Evolutionary conservation across 2,329 filamentous ascomycete species (phyloP), one percentile per base, ranked within the genome.

Genomic region (Aspergillus sp.): DNA sequence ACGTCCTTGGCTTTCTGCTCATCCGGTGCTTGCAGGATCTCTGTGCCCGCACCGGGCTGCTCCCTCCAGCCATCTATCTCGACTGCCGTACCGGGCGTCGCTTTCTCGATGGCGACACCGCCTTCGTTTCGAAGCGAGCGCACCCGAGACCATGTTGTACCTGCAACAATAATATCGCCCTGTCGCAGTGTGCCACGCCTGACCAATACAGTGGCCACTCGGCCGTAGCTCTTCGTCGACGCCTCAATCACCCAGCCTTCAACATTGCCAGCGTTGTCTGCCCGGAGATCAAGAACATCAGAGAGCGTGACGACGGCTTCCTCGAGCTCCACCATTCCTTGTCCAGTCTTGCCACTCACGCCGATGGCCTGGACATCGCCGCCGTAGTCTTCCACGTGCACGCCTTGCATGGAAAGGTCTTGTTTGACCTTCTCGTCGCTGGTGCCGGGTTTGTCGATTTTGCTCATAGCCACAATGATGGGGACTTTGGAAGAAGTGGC

Each of bases 401-500:
- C 78, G 5, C 83, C 86, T 50, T 94, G 72, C 2, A 78, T 71
- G 6, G 83, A 77, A 15, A 98, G 76, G 56, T 96, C 91, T 35
- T 80, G 71, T 63, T 96, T 96, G 41, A 96, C 88, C 29, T 77
- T 74, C 26, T 95, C 82, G 8, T 86, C 64, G 32, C 86, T 76
- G 4, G 83, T 80, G 38, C 84, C 81, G 38, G 82, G 77, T 61
- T 91, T 94, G 64, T 98, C 91, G 32, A 94, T 75, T 63, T 98
- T 98, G 68, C 91, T 98, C 63, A 96, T 89, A 11, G 93, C 93
- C 31, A 98, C 91, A 37, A 98, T 94, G 30, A 98, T 89, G 4
- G 91, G 89, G 1, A 96, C 91, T 40, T 82, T 81, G 31, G 91
- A 85, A 17, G 75, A 71, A 35, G 80, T 82, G 5, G 91, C 89